Evolutionary conservation across 805 yeast species (phyloP), one percentile per base, ranked within the genome.

Genomic region (Dipodascus geniculatus): DNA sequence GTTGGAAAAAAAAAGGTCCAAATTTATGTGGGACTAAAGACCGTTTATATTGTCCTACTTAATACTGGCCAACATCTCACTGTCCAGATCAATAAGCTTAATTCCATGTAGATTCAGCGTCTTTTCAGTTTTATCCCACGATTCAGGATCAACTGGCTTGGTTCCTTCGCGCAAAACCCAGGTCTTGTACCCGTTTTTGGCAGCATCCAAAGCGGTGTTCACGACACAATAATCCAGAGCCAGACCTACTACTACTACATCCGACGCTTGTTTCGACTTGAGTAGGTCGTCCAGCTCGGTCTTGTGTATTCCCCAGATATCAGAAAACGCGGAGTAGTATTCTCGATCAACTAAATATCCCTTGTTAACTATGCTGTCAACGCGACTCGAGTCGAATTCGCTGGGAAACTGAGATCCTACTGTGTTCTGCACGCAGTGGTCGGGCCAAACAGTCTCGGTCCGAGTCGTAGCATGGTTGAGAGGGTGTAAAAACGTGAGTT

Each of bases 161-260:
- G 83, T 73, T 52, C 80, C 77, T 28, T 79, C 78, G 55, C 73
- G 71, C 14, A 87, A 58, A 1, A 91, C 86, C 52, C 62, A 71
- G 0, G 95, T 81, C 1, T 76, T 66, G 63, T 77, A 88, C 0
- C 96, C 96, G 2, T 70, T 55, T 9, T 65, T 67, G 0, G 75
- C 77, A 20, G 89, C 75, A 54, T 90, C 95, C 22, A 80, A 65
- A 0, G 96, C 88, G 0, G 95, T 83, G 63, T 81, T 75, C 60
- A 81, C 69, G 2, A 91, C 97, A 66, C 98, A 90, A 66, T 72
- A 88, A 64, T 90, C 98, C 57, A 81, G 80, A 0, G 97, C 96
- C 20, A 90, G 61, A 0, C 97, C 98, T 1, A 83, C 91, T 22
- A 86, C 75, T 48, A 74, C 80, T 1, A 89, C 88, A 47, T 81